Percentiles rank a stretch among this genome's conserved stretches.
phyloP scores from a whole-genome alignment of 2,329 filamentous ascomycete species.

The Paraconiothyrium brasiliense region DNA sequence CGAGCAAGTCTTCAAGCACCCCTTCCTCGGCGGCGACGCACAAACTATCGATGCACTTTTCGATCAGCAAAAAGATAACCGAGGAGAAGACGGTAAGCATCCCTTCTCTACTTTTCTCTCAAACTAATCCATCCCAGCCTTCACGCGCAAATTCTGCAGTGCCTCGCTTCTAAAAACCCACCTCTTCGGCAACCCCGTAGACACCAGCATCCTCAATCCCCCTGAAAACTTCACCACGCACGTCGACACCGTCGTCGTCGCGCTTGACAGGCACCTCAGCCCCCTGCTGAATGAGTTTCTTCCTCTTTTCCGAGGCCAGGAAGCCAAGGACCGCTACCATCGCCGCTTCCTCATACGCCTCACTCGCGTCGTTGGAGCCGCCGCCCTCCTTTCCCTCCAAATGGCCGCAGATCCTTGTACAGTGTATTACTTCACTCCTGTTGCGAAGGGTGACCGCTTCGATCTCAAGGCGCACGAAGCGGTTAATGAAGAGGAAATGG shows the following conservation, averaged over 20 bases:
- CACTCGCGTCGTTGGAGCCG: conserved; percentile 28
- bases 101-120: conserved; percentile 10
- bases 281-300: conserved; percentile 26
- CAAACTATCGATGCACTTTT: conserved; percentile 18
- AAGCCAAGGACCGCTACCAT: not conserved
- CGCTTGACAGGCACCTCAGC: conserved; percentile 31
- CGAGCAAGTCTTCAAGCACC: conserved; percentile 41
- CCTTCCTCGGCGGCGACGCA: conserved; percentile 33
- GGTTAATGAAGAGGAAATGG: conserved; percentile 30
- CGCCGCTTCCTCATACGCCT: not conserved
- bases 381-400: conserved; percentile 33
- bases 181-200: not conserved
- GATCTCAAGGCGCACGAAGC: conserved; percentile 25
- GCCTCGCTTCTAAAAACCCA: not conserved
- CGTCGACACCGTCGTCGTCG: conserved; percentile 24
- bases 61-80: conserved; percentile 21
- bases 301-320: not conserved
- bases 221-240: conserved; percentile 37
- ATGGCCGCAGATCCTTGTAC: conserved; percentile 40
- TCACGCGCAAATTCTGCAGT: not conserved
- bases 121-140: conserved; percentile 9
- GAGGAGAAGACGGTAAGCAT: conserved; percentile 36
- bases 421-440: conserved; percentile 37
- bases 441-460: conserved; percentile 40
- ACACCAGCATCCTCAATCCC: conserved; percentile 16